Evolutionary conservation across 2,329 filamentous ascomycete species (phyloP), one percentile per base, ranked within the genome.

Genomic region (Aspergillus tubingensis): DNA sequence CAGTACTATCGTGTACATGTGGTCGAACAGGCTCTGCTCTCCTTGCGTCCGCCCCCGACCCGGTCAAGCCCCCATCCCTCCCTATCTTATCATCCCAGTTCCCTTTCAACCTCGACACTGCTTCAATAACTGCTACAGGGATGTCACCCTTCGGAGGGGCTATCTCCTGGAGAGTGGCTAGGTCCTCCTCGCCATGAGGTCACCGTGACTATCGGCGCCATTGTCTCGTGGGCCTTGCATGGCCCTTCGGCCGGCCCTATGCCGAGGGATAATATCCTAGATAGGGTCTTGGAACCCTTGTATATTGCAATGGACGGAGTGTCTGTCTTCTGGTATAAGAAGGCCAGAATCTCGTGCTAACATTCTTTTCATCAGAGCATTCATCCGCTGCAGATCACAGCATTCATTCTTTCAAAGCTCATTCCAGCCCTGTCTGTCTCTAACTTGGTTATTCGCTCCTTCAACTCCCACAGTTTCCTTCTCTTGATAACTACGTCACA

Each of bases 381-480:
- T 61, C 55, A 25, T 58, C 27, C 36, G 21, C 52, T 54, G 19
- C 52, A 32, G 54, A 47, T 55, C 43, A 32, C 50, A 58, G 36
- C 58, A 27, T 54, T 41, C 61, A 54, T 49, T 61, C 58, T 32
- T 55, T 47, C 39, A 11, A 25, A 30, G n/a, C n/a, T 15, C 19
- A 44, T 19, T 32, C 36, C 48, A 62, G 36, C 57, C 56, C 27
- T 49, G n/a, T 44, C 36, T 51, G 11, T 63, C 55, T 25, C 49
- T 56, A 19, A 17, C 19, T 50, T 50, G 17, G 8, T 47, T 44
- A 54, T 39, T 57, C 54, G 23, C 44, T 62, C 41, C 11, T 47
- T 44, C 32, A 54, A 60, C 54, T 41, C 51, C 38, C 60, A 59
- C 61, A 66, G 60, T 48, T 61, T 65, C 30, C 17, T 23, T 39